Evolutionary conservation across 2,329 filamentous ascomycete species (phyloP).

Genomic region (Monosporascus sp.): DNA sequence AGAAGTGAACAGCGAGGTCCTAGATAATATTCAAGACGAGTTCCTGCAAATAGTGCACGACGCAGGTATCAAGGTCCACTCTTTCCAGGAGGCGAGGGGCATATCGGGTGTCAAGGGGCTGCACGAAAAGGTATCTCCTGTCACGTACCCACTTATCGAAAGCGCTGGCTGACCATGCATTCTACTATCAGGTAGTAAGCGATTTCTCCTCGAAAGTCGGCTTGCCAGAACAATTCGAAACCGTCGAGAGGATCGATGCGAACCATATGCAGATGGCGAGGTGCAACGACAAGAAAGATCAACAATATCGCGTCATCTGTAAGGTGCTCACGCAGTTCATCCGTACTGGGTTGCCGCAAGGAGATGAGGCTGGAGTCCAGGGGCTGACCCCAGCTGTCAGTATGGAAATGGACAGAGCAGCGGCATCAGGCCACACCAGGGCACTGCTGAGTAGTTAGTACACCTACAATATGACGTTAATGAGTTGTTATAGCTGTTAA

Average conservation of each 20-base stretch:
- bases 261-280: conserved; percentile 35
- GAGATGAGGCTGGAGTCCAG: not conserved
- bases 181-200: conserved; percentile 26
- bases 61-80: conserved; percentile 30
- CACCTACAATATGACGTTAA: not conserved
- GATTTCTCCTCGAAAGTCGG: conserved; percentile 36
- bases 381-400: not conserved
- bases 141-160: not conserved
- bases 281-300: conserved; percentile 23
- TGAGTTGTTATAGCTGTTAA: not conserved
- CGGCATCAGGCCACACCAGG: not conserved
- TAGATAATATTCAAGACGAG: conserved; percentile 32
- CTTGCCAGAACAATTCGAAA: conserved; percentile 26
- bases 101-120: conserved; percentile 30
- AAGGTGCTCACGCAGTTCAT: conserved; percentile 24
- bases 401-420: not conserved
- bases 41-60: conserved; percentile 24
- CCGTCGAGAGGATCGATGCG: conserved; percentile 33
- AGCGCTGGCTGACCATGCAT: not conserved
- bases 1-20: conserved; percentile 28
- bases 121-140: conserved; percentile 24
- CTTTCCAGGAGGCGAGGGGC: conserved; percentile 31
- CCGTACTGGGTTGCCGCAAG: not conserved
- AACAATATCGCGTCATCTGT: conserved; percentile 24
- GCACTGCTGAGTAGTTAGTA: not conserved